These are phyloP conservation scores for Suillus occidentalis DNA, from an alignment of 768 basidiomycete genomes.

Conservation along the genomic window DNA sequence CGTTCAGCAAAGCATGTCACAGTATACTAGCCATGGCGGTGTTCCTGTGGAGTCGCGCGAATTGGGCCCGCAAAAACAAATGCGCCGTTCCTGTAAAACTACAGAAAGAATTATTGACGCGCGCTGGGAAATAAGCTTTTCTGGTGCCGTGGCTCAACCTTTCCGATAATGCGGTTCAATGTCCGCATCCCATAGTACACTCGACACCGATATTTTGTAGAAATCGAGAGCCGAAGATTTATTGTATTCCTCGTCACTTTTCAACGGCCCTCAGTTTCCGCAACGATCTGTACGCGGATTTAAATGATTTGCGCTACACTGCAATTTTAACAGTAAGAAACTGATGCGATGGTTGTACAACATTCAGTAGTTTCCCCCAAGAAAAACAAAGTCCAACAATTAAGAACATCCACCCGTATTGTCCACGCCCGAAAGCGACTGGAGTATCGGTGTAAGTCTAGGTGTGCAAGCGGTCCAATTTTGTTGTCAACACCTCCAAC, in stretches of 20 bases:
- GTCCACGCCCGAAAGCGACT: background rate
- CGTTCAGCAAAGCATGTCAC: background rate
- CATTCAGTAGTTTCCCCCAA: background rate
- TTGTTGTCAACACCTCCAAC: constrained; percentile 38
- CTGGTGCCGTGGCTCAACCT: background rate
- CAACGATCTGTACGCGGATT: background rate
- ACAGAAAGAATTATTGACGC: background rate
- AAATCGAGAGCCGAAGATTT: background rate
- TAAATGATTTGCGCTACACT: background rate
- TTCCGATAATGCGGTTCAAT: background rate
- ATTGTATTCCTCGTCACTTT: background rate
- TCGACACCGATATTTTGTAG: background rate
- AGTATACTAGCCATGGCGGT: background rate
- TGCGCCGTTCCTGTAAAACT: background rate
- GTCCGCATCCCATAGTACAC: background rate
- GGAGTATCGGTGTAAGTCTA: constrained; percentile 7
- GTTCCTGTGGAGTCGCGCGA: background rate
- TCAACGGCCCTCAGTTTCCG: background rate
- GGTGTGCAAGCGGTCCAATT: constrained; percentile 30
- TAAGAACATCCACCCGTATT: background rate
- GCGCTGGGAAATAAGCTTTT: background rate
- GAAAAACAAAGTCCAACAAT: background rate
- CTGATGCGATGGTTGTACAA: background rate
- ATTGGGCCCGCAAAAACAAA: background rate
- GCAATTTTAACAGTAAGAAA: background rate